Percentiles rank a stretch among this genome's conserved stretches.
phyloP scores from a whole-genome alignment of 495 filamentous ascomycete genomes.

The Penicillium taxi region DNA sequence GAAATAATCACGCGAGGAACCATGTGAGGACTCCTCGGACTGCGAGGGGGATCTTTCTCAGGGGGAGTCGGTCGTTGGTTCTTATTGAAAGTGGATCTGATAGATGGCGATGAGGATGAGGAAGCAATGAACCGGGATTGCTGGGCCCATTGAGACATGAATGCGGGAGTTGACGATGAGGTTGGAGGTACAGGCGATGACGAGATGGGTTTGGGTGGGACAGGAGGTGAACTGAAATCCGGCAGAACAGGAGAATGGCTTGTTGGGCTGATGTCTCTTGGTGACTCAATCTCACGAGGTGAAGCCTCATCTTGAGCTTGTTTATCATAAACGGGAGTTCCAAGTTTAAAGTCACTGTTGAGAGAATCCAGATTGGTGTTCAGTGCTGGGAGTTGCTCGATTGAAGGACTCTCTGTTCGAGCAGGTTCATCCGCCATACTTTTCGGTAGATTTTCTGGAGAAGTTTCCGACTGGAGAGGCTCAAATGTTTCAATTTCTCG shows the following conservation, averaged over 20 bases:
- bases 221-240: constrained; percentile 31
- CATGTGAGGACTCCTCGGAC: too few relatives aligned
- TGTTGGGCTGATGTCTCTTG: constrained; percentile 12
- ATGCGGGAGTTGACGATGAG: constrained; percentile 24
- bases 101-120: constrained; percentile 34
- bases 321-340: too few relatives aligned
- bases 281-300: constrained; percentile 11
- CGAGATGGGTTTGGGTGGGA: constrained; percentile 36
- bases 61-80: constrained; percentile 21
- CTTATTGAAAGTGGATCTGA: constrained; percentile 32
- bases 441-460: too few relatives aligned
- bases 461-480: too few relatives aligned
- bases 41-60: constrained; percentile 12
- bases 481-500: too few relatives aligned
- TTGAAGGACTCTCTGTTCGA: constrained; percentile 5
- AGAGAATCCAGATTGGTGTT: too few relatives aligned
- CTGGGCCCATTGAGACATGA: constrained; percentile 23
- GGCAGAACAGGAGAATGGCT: constrained; percentile 34
- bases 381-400: too few relatives aligned
- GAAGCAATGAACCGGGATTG: constrained; percentile 26
- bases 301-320: constrained; percentile 14
- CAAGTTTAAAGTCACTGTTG: too few relatives aligned
- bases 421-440: too few relatives aligned
- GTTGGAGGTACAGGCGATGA: constrained; percentile 29
- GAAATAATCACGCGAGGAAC: too few relatives aligned